A percentile compares a stretch with the other conserved stretches of the same genome.
phyloP scores from a whole-genome alignment of 768 basidiomycete species.

The Cystobasidium ongulense region DNA sequence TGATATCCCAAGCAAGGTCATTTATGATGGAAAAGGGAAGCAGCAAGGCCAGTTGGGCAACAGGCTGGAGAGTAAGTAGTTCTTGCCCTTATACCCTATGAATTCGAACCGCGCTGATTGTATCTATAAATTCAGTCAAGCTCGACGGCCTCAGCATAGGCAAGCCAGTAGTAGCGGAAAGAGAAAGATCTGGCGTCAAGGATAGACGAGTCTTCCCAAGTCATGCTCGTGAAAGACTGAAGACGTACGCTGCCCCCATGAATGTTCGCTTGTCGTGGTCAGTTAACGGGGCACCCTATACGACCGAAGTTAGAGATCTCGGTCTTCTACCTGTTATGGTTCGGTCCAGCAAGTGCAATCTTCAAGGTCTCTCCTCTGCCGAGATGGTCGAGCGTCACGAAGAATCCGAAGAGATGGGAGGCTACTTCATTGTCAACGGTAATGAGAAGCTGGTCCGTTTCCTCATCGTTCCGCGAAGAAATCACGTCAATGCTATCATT shows the following conservation, averaged over 20 bases:
- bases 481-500: constrained; percentile 85
- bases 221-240: constrained; percentile 84
- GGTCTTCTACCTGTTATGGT: constrained; percentile 95
- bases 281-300: constrained; percentile 61
- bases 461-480: constrained; percentile 87
- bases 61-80: constrained; percentile 66
- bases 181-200: constrained; percentile 63
- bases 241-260: constrained; percentile 86
- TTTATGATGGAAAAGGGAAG: constrained; percentile 68
- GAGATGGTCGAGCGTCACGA: constrained; percentile 83
- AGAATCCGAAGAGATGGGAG: constrained; percentile 96
- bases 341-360: constrained; percentile 86
- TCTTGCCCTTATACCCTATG: too few relatives aligned
- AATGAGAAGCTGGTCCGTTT: constrained; percentile 98
- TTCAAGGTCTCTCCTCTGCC: constrained; percentile 72
- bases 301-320: constrained; percentile 68
- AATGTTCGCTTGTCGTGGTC: constrained; percentile 77
- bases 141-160: constrained; percentile 77
- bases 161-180: constrained; percentile 68
- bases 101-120: background rate
- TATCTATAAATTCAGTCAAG: constrained; percentile 58
- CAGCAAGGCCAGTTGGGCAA: constrained; percentile 65
- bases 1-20: constrained; percentile 83
- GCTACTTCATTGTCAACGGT: constrained; percentile 97
- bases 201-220: constrained; percentile 72